phyloP scores from a whole-genome alignment of 108 stramenopile genomes.

The Nitzschia inconspicua region DNA sequence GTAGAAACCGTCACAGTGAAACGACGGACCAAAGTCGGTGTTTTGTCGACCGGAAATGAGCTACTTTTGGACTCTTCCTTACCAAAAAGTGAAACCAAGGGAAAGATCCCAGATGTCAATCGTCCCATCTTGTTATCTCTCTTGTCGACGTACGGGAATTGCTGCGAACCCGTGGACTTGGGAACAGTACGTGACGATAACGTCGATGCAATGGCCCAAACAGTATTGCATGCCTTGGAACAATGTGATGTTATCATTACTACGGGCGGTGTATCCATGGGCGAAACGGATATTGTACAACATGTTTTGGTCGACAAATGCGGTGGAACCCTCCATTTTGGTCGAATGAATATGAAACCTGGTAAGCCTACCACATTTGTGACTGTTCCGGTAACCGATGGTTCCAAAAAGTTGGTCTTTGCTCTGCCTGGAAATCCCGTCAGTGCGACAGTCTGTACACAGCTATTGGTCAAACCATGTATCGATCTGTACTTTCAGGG shows the following conservation, averaged over 20 bases:
- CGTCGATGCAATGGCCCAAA: conserved; percentile 32
- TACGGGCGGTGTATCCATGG: conserved; percentile 91
- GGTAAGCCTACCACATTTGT: conserved; percentile 94
- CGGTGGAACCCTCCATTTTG: conserved; percentile 80
- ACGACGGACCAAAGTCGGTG: conserved; percentile 43
- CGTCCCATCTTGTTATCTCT: conserved; percentile 75
- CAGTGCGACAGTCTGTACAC: conserved; percentile 81
- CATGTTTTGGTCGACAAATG: conserved; percentile 53
- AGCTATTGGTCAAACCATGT: conserved; percentile 87
- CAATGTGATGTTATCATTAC: conserved; percentile 89
- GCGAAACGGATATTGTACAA: conserved; percentile 78
- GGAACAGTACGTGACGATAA: conserved; percentile 80
- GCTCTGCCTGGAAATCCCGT: conserved; percentile 98
- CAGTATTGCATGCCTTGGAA: conserved; percentile 21
- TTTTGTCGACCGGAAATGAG: conserved; percentile 92
- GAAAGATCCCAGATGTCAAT: conserved; percentile 91
- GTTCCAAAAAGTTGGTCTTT: conserved; percentile 36
- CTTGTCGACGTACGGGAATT: conserved; percentile 18
- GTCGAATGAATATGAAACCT: conserved; percentile 93
- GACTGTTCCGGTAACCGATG: conserved; percentile 44
- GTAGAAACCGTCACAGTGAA: conserved; percentile 37
- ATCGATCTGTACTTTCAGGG: conserved; percentile 63
- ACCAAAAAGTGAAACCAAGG: neutral
- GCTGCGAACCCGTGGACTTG: conserved; percentile 66
- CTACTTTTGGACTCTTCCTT: conserved; percentile 21